A percentile compares a stretch with the other conserved stretches of the same genome.
These are phyloP conservation scores for Micractinium conductrix DNA, from an alignment of 139 green algal genomes.

Conservation along the genomic window DNA sequence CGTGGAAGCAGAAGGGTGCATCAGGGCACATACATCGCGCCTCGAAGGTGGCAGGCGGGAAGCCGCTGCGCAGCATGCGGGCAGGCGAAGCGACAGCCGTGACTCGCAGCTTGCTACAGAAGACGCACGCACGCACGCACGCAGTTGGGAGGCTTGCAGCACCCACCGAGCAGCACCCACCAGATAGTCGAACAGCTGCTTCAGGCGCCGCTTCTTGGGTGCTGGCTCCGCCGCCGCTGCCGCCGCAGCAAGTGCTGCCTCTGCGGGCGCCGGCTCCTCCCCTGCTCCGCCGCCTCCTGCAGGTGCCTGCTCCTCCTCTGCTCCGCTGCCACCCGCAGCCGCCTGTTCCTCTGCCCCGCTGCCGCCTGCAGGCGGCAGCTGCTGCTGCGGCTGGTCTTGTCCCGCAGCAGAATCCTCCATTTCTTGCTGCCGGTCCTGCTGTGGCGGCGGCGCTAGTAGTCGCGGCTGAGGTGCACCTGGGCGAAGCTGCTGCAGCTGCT, in stretches of 20 bases:
- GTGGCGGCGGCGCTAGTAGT: background rate
- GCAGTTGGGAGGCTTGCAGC: too few relatives aligned
- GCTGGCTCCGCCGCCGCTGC: background rate
- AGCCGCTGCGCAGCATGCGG: too few relatives aligned
- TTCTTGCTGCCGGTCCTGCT: background rate
- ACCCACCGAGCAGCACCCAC: too few relatives aligned
- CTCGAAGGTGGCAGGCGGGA: too few relatives aligned
- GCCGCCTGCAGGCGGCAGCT: background rate
- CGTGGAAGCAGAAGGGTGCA: too few relatives aligned
- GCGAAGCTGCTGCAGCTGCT: background rate
- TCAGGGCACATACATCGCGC: too few relatives aligned
- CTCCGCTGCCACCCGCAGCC: too few relatives aligned
- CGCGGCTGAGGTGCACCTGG: too few relatives aligned
- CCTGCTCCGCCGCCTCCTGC: background rate
- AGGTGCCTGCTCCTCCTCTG: background rate
- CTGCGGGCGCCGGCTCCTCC: background rate
- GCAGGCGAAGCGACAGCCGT: too few relatives aligned
- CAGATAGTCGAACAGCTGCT: constrained; percentile 48
- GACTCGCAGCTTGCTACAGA: too few relatives aligned
- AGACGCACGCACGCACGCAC: too few relatives aligned
- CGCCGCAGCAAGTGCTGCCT: background rate
- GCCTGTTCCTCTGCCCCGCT: background rate
- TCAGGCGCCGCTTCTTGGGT: constrained; percentile 3
- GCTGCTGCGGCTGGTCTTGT: background rate
- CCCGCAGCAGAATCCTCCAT: background rate